Conservation (phyloP, 352 stramenopile species). For the Phytophthora gonapodyides region DNA sequence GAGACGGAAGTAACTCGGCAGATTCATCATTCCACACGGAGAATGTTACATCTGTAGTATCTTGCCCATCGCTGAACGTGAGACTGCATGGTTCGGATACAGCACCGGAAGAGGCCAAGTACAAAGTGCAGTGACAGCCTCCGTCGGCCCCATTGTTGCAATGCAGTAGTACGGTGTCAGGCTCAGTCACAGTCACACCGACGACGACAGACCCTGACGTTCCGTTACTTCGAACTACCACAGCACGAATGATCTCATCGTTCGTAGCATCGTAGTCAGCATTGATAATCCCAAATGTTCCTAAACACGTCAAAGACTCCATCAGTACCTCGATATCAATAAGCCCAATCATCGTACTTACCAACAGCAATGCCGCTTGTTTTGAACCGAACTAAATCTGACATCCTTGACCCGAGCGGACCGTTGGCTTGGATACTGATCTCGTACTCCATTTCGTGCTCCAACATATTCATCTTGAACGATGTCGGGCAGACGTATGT, state of each 20-base stretch:
- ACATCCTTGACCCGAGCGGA: constrained; percentile 30
- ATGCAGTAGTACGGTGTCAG: constrained; percentile 32
- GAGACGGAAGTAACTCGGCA: constrained; percentile 26
- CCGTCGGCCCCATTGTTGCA: constrained; percentile 31
- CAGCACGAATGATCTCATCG: constrained; percentile 25
- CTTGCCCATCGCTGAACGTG: constrained; percentile 52
- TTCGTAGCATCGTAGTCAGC: constrained; percentile 25
- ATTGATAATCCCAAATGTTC: constrained; percentile 26
- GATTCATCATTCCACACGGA: constrained; percentile 46
- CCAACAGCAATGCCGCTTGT: constrained; percentile 21
- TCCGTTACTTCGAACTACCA: constrained; percentile 40
- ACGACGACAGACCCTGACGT: constrained; percentile 39
- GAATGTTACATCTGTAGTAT: constrained; percentile 38
- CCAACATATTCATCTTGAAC: constrained; percentile 23
- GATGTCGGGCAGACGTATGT: constrained; percentile 24
- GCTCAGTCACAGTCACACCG: constrained; percentile 37
- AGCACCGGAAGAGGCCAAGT: constrained; percentile 23
- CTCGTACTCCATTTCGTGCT: constrained; percentile 30
- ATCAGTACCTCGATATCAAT: background rate
- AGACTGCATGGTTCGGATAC: constrained; percentile 27
- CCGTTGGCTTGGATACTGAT: constrained; percentile 35
- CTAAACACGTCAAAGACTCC: background rate
- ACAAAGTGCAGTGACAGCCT: constrained; percentile 45
- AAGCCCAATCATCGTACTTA: constrained; percentile 5
- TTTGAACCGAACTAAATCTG: constrained; percentile 18